phyloP scores from a whole-genome alignment of 306 rosid genomes.

The Purshia tridentata region DNA sequence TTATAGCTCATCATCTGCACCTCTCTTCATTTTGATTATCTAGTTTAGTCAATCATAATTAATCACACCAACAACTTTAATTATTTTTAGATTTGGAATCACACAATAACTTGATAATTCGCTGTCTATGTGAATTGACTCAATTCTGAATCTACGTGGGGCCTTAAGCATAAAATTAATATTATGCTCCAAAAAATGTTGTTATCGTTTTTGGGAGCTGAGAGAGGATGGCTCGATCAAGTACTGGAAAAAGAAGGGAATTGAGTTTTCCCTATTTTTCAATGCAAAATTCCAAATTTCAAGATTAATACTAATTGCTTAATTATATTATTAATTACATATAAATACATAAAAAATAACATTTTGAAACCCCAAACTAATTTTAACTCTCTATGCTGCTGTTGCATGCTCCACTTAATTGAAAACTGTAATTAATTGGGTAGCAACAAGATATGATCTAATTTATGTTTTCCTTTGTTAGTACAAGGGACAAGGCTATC shows the following conservation, averaged over 20 bases:
- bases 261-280: neutral
- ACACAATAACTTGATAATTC: conserved; percentile 10
- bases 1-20: neutral
- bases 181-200: neutral
- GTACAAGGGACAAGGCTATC: neutral
- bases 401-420: neutral
- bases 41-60: neutral
- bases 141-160: neutral
- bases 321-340: no score
- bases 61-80: neutral
- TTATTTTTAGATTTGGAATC: no score
- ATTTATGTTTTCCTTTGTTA: neutral
- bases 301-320: neutral
- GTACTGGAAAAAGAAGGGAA: neutral
- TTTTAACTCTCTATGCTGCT: no score
- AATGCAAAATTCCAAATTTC: neutral
- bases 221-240: neutral
- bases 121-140: conserved; percentile 9
- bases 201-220: neutral
- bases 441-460: neutral
- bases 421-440: no score
- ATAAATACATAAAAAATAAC: no score
- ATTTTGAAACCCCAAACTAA: no score
- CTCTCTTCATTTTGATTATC: neutral
- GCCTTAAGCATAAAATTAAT: neutral